These are phyloP conservation scores for Leishmania amazonensis DNA, from an alignment of 208 protist species.

Conservation along the genomic window DNA sequence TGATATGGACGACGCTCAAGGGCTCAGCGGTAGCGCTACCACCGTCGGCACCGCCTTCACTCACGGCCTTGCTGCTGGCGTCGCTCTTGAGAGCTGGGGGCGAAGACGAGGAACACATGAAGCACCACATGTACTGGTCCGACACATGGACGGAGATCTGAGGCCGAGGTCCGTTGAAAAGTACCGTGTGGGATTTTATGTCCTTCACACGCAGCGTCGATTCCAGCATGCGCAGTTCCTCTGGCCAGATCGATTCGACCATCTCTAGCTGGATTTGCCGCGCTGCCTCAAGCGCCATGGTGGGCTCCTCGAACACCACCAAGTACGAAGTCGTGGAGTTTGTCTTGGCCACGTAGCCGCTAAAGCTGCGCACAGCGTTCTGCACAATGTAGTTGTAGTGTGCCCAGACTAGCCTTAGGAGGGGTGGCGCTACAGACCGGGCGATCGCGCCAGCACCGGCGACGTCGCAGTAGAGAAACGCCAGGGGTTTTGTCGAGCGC, in stretches of 20 bases:
- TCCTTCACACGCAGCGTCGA: conserved; percentile 70
- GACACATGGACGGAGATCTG: conserved; percentile 62
- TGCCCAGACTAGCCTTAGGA: conserved; percentile 44
- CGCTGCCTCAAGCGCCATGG: conserved; percentile 66
- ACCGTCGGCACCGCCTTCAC: not conserved
- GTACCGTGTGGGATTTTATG: conserved; percentile 31
- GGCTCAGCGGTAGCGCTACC: conserved; percentile 3
- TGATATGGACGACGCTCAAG: conserved; percentile 37
- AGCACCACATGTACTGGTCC: conserved; percentile 28
- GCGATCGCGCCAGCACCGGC: conserved; percentile 29
- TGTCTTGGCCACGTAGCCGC: conserved; percentile 69
- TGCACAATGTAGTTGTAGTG: conserved; percentile 85
- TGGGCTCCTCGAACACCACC: conserved; percentile 49
- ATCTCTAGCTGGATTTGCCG: conserved; percentile 61
- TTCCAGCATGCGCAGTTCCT: conserved; percentile 52
- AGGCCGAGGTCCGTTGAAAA: conserved; percentile 80
- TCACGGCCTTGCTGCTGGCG: not conserved
- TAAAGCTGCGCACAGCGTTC: conserved; percentile 31
- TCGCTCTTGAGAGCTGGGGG: not conserved
- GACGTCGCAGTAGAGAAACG: conserved; percentile 70
- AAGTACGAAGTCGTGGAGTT: conserved; percentile 65
- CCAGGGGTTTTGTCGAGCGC: conserved; percentile 19
- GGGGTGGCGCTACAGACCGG: conserved; percentile 12
- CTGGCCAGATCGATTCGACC: conserved; percentile 53
- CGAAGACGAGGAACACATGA: not conserved